Percentiles rank a stretch among this genome's conserved stretches.
Conservation (phyloP, 192 early-diverging fungal species). For the Rhizoclosmatium sp. region DNA sequence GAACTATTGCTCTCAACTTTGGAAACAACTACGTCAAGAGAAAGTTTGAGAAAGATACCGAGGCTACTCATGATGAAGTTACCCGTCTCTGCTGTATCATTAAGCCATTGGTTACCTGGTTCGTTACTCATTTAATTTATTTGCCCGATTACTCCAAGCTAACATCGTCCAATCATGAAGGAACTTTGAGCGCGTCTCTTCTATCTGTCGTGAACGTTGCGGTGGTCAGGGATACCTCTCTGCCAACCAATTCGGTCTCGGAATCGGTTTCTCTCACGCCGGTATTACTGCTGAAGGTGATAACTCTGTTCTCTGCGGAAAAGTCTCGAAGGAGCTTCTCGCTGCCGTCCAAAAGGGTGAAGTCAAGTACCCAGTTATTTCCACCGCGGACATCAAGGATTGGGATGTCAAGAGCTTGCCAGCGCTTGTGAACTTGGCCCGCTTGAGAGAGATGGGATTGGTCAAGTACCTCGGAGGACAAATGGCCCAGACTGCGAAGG, state of each 20-base stretch:
- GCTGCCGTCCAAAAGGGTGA: slow-evolving; percentile 57
- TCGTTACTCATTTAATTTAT: background rate
- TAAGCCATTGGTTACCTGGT: slow-evolving; percentile 54
- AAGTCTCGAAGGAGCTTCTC: slow-evolving; percentile 79
- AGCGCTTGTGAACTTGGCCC: slow-evolving; percentile 53
- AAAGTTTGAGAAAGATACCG: slow-evolving; percentile 59
- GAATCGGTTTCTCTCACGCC: slow-evolving; percentile 77
- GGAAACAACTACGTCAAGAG: slow-evolving; percentile 81
- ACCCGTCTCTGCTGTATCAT: slow-evolving; percentile 79
- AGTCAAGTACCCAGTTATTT: slow-evolving; percentile 49
- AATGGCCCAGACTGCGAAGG: slow-evolving; percentile 56
- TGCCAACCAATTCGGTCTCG: slow-evolving; percentile 68
- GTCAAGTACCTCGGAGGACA: slow-evolving; percentile 45
- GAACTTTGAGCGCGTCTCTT: slow-evolving; percentile 78
- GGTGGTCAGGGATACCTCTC: slow-evolving; percentile 76
- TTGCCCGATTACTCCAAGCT: background rate
- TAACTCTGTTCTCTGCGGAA: slow-evolving; percentile 79
- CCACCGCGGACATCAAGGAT: slow-evolving; percentile 45
- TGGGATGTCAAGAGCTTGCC: slow-evolving; percentile 62
- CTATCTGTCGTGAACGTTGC: slow-evolving; percentile 75
- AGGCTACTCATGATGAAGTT: slow-evolving; percentile 64
- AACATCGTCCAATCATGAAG: slow-evolving; percentile 30
- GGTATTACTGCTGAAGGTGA: slow-evolving; percentile 86
- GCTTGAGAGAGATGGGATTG: slow-evolving; percentile 41
- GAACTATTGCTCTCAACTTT: slow-evolving; percentile 74